These are phyloP conservation scores for Saccharomyces mikatae DNA, from an alignment of 805 yeast genomes.

Conservation along the genomic window DNA sequence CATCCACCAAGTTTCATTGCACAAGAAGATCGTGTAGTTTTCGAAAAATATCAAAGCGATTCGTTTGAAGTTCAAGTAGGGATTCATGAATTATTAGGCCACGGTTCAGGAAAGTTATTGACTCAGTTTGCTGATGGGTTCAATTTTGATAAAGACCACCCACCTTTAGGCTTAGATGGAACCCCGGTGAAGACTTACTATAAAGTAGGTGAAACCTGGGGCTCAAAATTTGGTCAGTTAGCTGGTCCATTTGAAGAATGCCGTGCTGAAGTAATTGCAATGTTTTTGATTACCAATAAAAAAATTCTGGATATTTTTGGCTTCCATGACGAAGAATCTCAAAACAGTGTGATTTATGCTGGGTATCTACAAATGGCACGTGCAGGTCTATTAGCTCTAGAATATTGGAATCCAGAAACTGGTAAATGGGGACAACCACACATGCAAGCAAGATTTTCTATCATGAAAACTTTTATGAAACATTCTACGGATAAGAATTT, in stretches of 20 bases:
- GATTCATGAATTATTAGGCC: slow-evolving; percentile 84
- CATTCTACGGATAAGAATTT: slow-evolving; percentile 48
- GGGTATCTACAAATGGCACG: slow-evolving; percentile 79
- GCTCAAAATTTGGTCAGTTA: slow-evolving; percentile 69
- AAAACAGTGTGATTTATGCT: slow-evolving; percentile 54
- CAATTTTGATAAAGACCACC: slow-evolving; percentile 60
- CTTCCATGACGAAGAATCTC: slow-evolving; percentile 46
- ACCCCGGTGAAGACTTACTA: slow-evolving; percentile 62
- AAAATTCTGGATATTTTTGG: slow-evolving; percentile 69
- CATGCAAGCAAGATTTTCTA: slow-evolving; percentile 87
- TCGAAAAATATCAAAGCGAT: slow-evolving; percentile 64
- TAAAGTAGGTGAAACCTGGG: slow-evolving; percentile 83
- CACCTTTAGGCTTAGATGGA: slow-evolving; percentile 55
- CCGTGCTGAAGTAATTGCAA: slow-evolving; percentile 85
- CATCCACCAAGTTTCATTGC: slow-evolving; percentile 62
- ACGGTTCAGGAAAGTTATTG: slow-evolving; percentile 81
- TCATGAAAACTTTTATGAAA: slow-evolving; percentile 63
- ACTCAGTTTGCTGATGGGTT: slow-evolving; percentile 54
- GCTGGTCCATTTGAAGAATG: slow-evolving; percentile 91
- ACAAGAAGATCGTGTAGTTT: slow-evolving; percentile 45
- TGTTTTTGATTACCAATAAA: slow-evolving; percentile 65
- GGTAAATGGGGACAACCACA: slow-evolving; percentile 92
- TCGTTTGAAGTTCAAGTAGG: slow-evolving; percentile 93
- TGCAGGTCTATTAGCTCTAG: slow-evolving; percentile 77
- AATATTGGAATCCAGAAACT: slow-evolving; percentile 78